Evolutionary conservation across 1,139 yeast species (phyloP).

Genomic region (Magnusiomyces fungicola): DNA sequence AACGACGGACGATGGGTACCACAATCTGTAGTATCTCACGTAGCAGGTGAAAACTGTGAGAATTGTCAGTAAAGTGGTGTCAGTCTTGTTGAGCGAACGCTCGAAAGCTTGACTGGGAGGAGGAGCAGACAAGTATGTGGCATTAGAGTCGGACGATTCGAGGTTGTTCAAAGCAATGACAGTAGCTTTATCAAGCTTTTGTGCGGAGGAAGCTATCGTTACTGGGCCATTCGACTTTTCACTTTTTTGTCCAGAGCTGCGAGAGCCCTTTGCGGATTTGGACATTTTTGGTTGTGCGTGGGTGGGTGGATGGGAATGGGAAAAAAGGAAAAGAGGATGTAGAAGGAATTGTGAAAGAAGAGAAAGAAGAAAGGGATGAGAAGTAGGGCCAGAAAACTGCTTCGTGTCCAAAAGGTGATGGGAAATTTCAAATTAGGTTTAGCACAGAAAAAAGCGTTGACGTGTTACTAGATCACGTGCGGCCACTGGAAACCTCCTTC

Average conservation of each 20-base stretch:
- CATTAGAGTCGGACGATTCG: neutral
- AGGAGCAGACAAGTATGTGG: slow-evolving; percentile 34
- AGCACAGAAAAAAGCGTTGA: too few relatives aligned
- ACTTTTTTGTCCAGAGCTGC: neutral
- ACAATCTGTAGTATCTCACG: slow-evolving; percentile 56
- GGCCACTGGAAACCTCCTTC: too few relatives aligned
- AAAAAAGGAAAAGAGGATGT: too few relatives aligned
- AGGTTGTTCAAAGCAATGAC: neutral
- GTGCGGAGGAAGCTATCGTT: neutral
- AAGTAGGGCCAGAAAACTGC: too few relatives aligned
- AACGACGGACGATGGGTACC: slow-evolving; percentile 72
- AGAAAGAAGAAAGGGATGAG: too few relatives aligned
- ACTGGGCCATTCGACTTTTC: neutral
- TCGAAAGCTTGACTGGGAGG: slow-evolving; percentile 33
- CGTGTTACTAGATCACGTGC: too few relatives aligned
- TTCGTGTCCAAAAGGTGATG: too few relatives aligned
- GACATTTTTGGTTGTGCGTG: slow-evolving; percentile 3
- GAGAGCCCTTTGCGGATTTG: slow-evolving; percentile 1
- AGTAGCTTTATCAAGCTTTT: too few relatives aligned
- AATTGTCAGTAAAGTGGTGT: slow-evolving; percentile 35
- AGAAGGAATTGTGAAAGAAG: too few relatives aligned
- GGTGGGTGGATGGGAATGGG: too few relatives aligned
- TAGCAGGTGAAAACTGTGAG: slow-evolving; percentile 48
- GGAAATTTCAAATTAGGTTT: too few relatives aligned
- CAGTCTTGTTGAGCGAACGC: slow-evolving; percentile 26